phyloP scores from a whole-genome alignment of 345 rosid species.

The Sonneratia alba region DNA sequence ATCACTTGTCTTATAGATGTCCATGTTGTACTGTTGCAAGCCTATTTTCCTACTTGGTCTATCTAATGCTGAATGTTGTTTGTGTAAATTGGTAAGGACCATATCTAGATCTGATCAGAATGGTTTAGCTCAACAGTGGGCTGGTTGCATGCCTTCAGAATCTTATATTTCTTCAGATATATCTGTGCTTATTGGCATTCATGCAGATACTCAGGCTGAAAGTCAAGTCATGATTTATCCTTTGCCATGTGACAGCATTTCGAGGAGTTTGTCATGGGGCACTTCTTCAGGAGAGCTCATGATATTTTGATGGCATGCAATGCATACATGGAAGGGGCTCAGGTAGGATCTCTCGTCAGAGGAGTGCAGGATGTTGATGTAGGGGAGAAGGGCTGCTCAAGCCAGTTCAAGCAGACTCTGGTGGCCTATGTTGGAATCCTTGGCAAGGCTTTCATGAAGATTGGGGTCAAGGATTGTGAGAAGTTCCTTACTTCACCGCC shows the following conservation, averaged over 20 bases:
- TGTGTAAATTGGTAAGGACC: too few relatives aligned
- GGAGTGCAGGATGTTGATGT: conserved; percentile 42
- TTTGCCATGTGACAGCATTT: conserved; percentile 51
- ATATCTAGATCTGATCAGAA: neutral
- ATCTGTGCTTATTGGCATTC: neutral
- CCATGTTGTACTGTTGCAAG: neutral
- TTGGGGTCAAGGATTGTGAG: conserved; percentile 42
- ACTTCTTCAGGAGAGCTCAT: conserved; percentile 50
- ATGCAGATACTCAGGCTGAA: neutral
- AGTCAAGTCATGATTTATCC: neutral
- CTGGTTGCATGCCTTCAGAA: neutral
- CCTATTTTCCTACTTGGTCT: neutral
- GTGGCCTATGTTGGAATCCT: conserved; percentile 28
- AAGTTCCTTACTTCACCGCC: conserved; percentile 11
- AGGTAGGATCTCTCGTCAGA: conserved; percentile 50
- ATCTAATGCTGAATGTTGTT: too few relatives aligned
- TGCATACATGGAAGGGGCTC: conserved; percentile 66
- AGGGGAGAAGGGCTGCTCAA: conserved; percentile 34
- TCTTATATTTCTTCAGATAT: neutral
- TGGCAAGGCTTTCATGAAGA: conserved; percentile 31
- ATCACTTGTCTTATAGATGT: neutral
- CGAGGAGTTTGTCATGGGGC: conserved; percentile 65
- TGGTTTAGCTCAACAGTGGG: neutral
- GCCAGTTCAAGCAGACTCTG: conserved; percentile 33
- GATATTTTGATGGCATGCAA: conserved; percentile 64